Evolutionary conservation across 176 grass and related monocot species (phyloP).

Genomic region (Zoysia japonica): DNA sequence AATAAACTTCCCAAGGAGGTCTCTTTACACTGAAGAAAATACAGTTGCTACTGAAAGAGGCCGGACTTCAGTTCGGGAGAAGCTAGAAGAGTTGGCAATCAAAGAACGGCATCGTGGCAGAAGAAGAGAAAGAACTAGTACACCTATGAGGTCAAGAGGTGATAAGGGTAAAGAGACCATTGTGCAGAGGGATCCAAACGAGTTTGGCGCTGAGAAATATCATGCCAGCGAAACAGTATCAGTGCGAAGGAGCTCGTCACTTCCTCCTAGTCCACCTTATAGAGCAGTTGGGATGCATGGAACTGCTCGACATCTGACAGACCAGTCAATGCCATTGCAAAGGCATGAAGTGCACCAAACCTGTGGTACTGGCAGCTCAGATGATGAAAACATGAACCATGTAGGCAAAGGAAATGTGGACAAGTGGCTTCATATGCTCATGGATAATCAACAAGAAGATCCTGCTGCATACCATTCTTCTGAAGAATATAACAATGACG

Average conservation of each 20-base stretch:
- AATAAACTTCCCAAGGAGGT: constrained; percentile 47
- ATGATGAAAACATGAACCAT: constrained; percentile 51
- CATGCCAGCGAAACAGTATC: constrained; percentile 36
- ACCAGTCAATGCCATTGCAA: constrained; percentile 18
- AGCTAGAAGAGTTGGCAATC: constrained; percentile 51
- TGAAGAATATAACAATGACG: not conserved
- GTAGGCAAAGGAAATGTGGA: constrained; percentile 67
- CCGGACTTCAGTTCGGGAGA: constrained; percentile 38
- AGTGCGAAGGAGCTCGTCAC: constrained; percentile 32
- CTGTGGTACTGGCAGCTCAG: constrained; percentile 20
- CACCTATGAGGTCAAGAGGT: constrained; percentile 24
- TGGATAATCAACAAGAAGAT: constrained; percentile 47
- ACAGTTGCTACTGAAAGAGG: constrained; percentile 34
- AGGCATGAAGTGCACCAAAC: constrained; percentile 17
- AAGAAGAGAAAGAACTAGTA: constrained; percentile 33
- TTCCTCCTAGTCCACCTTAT: constrained; percentile 51
- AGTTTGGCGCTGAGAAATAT: constrained; percentile 36
- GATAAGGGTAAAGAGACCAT: constrained; percentile 11
- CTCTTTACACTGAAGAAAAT: constrained; percentile 22
- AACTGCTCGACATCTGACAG: constrained; percentile 21
- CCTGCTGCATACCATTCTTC: constrained; percentile 25
- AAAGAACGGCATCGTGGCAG: constrained; percentile 34
- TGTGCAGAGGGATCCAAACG: not conserved
- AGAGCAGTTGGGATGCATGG: constrained; percentile 26
- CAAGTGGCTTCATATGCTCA: constrained; percentile 47